Percentiles rank a stretch among this genome's conserved stretches.
Conservation (phyloP, 2,329 filamentous ascomycete genomes). For the Allantophomopsis lycopodina region DNA sequence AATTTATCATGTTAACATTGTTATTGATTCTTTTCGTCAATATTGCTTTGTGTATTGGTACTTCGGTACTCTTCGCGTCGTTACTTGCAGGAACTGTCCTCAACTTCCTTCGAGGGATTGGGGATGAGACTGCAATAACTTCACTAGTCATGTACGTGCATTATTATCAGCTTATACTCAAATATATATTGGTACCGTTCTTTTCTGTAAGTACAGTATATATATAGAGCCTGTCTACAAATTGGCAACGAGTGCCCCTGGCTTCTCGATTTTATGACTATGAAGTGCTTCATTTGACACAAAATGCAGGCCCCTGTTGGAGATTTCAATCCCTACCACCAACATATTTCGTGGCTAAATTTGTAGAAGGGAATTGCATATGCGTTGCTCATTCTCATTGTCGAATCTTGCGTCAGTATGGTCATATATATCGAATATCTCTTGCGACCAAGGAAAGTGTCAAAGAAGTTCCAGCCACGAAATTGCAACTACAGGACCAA, state of each 20-base stretch:
- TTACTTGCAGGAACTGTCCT: slow-evolving; percentile 32
- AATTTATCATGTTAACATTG: slow-evolving; percentile 8
- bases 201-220: slow-evolving; percentile 38
- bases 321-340: slow-evolving; percentile 64
- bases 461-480: not conserved
- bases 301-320: slow-evolving; percentile 43
- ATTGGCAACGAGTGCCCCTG: not conserved
- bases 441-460: not conserved
- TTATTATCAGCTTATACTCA: slow-evolving; percentile 12
- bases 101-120: slow-evolving; percentile 26
- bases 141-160: slow-evolving; percentile 10
- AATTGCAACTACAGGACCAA: not conserved
- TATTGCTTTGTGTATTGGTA: slow-evolving; percentile 26
- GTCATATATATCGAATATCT: slow-evolving; percentile 10
- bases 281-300: too few species aligned
- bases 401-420: slow-evolving; percentile 43
- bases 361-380: slow-evolving; percentile 67
- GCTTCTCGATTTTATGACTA: too few species aligned
- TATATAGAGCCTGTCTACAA: not conserved
- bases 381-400: slow-evolving; percentile 52
- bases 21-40: slow-evolving; percentile 9
- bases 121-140: not conserved
- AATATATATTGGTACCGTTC: slow-evolving; percentile 37
- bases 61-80: slow-evolving; percentile 34
- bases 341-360: slow-evolving; percentile 49